Conservation (phyloP, 352 stramenopile genomes). For the Globisporangium sylvaticum region DNA sequence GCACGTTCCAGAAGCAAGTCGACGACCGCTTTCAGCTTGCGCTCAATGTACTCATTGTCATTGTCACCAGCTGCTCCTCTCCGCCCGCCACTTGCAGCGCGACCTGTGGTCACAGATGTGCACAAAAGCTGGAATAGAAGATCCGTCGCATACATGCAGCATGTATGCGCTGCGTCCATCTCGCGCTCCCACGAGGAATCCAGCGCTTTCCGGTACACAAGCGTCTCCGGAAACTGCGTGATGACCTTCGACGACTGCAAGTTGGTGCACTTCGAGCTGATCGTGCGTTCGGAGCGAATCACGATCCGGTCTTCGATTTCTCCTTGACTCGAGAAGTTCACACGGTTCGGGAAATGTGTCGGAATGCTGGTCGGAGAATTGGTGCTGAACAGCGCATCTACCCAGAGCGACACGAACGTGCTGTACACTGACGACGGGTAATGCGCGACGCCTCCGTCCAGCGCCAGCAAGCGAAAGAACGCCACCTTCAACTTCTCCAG, state of each 20-base stretch:
- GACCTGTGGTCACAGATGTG: conserved; percentile 18
- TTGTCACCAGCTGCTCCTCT: not conserved
- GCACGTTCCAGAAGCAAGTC: conserved; percentile 71
- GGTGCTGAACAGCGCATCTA: conserved; percentile 61
- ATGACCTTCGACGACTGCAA: conserved; percentile 74
- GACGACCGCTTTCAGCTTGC: conserved; percentile 49
- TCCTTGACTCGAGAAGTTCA: conserved; percentile 21
- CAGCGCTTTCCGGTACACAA: conserved; percentile 71
- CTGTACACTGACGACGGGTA: conserved; percentile 69
- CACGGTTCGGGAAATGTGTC: conserved; percentile 55
- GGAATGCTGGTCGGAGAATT: conserved; percentile 64
- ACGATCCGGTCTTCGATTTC: conserved; percentile 34
- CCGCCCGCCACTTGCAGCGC: conserved; percentile 2
- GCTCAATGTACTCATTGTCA: conserved; percentile 25
- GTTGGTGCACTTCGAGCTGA: conserved; percentile 82
- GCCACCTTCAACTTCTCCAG: conserved; percentile 47
- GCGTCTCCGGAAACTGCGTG: conserved; percentile 45
- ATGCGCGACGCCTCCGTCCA: conserved; percentile 57
- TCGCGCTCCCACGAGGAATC: conserved; percentile 68
- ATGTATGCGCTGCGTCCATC: conserved; percentile 54
- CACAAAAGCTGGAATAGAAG: conserved; percentile 44
- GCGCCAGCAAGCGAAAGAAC: conserved; percentile 41
- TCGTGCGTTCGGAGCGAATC: conserved; percentile 70
- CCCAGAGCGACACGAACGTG: conserved; percentile 61
- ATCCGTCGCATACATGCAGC: conserved; percentile 52